Evolutionary conservation across 441 rosid genomes (phyloP).

Genomic region (Rhodomyrtus psidioides): DNA sequence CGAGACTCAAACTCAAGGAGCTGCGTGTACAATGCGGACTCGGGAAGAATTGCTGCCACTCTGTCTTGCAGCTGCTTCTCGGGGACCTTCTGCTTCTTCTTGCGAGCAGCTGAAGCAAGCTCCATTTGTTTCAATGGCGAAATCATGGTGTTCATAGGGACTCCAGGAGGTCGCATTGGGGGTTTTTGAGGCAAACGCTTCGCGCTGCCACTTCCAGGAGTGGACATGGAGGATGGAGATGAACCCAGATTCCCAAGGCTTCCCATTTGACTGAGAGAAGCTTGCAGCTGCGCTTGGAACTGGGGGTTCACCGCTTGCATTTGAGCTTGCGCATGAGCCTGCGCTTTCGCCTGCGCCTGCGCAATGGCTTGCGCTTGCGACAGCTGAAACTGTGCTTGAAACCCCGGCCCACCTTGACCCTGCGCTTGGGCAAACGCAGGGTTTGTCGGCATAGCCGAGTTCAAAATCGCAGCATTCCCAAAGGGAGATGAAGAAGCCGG

Average conservation of each 20-base stretch:
- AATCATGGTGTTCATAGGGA: slow-evolving; percentile 39
- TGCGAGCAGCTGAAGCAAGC: slow-evolving; percentile 68
- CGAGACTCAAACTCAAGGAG: slow-evolving; percentile 91
- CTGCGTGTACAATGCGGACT: slow-evolving; percentile 91
- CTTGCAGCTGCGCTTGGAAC: neutral
- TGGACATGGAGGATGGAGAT: slow-evolving; percentile 56
- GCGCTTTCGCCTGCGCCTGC: neutral
- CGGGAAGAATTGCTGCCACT: slow-evolving; percentile 86
- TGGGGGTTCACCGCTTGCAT: neutral
- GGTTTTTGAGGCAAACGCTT: slow-evolving; percentile 76
- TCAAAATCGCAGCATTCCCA: slow-evolving; percentile 9
- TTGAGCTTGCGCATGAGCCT: slow-evolving; percentile 9
- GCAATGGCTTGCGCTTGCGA: neutral
- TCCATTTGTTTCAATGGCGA: slow-evolving; percentile 78
- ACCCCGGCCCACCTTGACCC: neutral
- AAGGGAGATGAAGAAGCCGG: slow-evolving; percentile 2
- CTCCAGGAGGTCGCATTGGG: slow-evolving; percentile 62
- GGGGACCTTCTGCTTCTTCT: slow-evolving; percentile 83
- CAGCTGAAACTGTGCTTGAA: neutral
- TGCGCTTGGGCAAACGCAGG: neutral
- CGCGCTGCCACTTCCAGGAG: slow-evolving; percentile 45
- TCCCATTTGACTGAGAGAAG: neutral
- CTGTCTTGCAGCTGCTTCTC: slow-evolving; percentile 84
- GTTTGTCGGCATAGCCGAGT: neutral
- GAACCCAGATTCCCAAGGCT: neutral